Evolutionary conservation across 2,329 filamentous ascomycete genomes (phyloP).

Genomic region (Aureobasidium sp.): DNA sequence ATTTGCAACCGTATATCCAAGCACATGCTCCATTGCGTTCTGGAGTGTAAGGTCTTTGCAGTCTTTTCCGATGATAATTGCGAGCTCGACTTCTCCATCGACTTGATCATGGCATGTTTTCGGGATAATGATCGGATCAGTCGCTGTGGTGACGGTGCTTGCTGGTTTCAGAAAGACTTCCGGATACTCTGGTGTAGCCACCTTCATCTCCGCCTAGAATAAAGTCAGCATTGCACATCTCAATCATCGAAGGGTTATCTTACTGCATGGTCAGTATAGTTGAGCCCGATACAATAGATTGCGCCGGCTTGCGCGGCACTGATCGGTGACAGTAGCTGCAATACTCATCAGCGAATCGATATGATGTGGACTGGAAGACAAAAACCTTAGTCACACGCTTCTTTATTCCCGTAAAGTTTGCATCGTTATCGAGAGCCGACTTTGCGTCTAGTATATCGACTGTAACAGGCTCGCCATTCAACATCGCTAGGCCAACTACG

Average conservation of each 20-base stretch:
- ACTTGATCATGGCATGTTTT: constrained; percentile 59
- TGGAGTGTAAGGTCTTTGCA: constrained; percentile 62
- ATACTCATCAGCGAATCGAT: constrained; percentile 59
- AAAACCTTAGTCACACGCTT: too few species aligned
- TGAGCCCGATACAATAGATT: constrained; percentile 66
- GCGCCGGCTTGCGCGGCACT: constrained; percentile 57
- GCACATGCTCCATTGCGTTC: constrained; percentile 65
- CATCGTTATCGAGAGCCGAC: constrained; percentile 62
- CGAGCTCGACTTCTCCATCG: constrained; percentile 65
- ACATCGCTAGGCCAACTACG: constrained; percentile 64
- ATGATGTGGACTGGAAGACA: too few species aligned
- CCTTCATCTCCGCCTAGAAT: constrained; percentile 60
- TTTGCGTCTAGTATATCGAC: constrained; percentile 64
- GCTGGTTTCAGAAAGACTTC: constrained; percentile 64
- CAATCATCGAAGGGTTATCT: too few species aligned
- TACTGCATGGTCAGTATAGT: constrained; percentile 31
- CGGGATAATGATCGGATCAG: constrained; percentile 57
- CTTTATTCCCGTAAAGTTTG: too few species aligned
- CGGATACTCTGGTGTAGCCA: constrained; percentile 60
- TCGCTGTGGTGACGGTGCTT: constrained; percentile 62
- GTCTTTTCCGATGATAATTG: constrained; percentile 60
- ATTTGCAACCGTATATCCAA: constrained; percentile 71
- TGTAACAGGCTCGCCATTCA: constrained; percentile 61
- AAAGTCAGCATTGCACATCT: constrained; percentile 37
- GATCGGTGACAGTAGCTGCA: constrained; percentile 58